A percentile compares a stretch with the other conserved stretches of the same genome.
These are phyloP conservation scores for Saccharomyces jurei DNA, from an alignment of 805 yeast species.

Conservation along the genomic window DNA sequence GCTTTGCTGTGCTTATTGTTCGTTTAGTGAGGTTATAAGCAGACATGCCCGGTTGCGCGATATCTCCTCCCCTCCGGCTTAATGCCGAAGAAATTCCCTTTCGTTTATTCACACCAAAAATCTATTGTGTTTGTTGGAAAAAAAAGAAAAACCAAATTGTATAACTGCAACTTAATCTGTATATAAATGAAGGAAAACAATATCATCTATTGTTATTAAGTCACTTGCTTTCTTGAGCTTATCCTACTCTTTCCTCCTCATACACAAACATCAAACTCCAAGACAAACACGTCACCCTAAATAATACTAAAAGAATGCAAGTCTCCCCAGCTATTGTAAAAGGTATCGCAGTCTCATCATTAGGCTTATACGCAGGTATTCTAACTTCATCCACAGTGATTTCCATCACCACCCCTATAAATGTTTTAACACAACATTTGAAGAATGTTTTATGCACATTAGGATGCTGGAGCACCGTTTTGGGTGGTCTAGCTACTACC, in stretches of 20 bases:
- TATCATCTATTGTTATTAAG: neutral
- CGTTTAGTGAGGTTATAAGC: neutral
- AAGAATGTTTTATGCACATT: conserved; percentile 17
- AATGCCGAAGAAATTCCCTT: neutral
- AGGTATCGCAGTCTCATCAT: conserved; percentile 55
- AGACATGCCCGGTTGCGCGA: neutral
- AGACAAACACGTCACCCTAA: neutral
- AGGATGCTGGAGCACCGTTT: conserved; percentile 18
- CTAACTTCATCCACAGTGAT: conserved; percentile 29
- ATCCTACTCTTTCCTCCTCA: neutral
- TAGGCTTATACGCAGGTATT: conserved; percentile 56
- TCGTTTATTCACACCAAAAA: neutral
- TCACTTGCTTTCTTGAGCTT: neutral
- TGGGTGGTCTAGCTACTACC: conserved; percentile 43
- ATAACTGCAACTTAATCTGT: neutral
- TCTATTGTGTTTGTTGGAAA: neutral
- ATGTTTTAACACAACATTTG: conserved; percentile 11
- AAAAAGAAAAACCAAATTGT: neutral
- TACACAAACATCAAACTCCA: neutral
- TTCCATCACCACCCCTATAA: conserved; percentile 24
- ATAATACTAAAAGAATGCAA: conserved; percentile 32
- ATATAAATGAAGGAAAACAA: neutral
- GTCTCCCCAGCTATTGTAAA: conserved; percentile 48
- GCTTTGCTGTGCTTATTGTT: neutral
- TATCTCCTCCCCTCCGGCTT: neutral